Evolutionary conservation across 352 stramenopile genomes (phyloP).

Genomic region (Pythium scleroteichum): DNA sequence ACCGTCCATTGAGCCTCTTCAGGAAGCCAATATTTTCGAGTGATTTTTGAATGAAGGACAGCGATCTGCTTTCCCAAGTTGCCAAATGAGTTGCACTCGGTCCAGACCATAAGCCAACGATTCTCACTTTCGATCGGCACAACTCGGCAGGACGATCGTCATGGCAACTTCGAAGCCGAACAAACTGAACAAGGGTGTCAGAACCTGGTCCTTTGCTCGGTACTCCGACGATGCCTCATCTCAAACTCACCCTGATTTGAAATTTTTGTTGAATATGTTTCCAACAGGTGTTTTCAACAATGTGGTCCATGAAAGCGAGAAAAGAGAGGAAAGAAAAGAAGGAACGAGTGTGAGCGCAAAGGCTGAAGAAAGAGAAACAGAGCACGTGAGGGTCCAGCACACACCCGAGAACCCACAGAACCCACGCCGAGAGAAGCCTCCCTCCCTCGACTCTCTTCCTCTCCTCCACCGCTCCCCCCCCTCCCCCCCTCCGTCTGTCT

Average conservation of each 20-base stretch:
- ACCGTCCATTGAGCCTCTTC: too few relatives aligned
- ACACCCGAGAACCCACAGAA: slow-evolving; percentile 17
- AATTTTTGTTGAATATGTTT: slow-evolving; percentile 7
- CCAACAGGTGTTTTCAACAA: slow-evolving; percentile 25
- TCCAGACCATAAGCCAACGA: too few relatives aligned
- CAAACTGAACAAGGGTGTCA: too few relatives aligned
- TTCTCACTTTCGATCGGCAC: too few relatives aligned
- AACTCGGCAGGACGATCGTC: too few relatives aligned
- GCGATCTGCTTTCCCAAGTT: too few relatives aligned
- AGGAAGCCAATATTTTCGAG: too few relatives aligned
- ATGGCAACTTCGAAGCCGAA: too few relatives aligned
- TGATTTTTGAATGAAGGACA: too few relatives aligned
- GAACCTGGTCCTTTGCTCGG: too few relatives aligned
- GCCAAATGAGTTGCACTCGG: too few relatives aligned
- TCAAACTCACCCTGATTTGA: neutral
- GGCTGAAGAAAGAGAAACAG: slow-evolving; percentile 19
- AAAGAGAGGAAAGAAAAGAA: slow-evolving; percentile 27
- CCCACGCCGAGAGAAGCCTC: slow-evolving; percentile 7
- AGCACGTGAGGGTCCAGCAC: slow-evolving; percentile 7
- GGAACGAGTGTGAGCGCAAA: slow-evolving; percentile 19
- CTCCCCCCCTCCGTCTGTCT: neutral
- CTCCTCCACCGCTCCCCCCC: neutral
- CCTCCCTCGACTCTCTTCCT: neutral
- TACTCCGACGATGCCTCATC: neutral
- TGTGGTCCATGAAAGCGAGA: slow-evolving; percentile 15